These are phyloP conservation scores for Camellia granthamiana DNA, from an alignment of 148 eudicot genomes.

Conservation along the genomic window DNA sequence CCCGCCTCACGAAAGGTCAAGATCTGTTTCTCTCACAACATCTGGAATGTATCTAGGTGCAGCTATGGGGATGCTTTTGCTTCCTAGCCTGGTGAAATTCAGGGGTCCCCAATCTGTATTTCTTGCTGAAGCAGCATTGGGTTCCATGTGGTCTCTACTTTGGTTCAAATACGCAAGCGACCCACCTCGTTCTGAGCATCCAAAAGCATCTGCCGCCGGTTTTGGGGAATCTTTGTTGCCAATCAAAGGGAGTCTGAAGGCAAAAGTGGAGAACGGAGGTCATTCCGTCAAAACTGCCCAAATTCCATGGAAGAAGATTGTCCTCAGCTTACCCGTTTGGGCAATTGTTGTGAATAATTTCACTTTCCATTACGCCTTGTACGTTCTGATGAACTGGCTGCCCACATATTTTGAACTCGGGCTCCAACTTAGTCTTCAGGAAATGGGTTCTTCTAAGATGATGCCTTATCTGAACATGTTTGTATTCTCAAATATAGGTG, in stretches of 20 bases:
- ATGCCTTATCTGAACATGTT: conserved; percentile 32
- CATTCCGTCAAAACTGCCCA: conserved; percentile 31
- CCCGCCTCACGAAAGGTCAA: conserved; percentile 93
- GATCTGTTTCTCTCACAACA: conserved; percentile 90
- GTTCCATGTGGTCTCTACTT: conserved; percentile 75
- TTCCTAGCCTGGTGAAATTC: conserved; percentile 73
- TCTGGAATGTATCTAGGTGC: conserved; percentile 97
- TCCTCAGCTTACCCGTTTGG: conserved; percentile 81
- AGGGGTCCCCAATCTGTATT: conserved; percentile 48
- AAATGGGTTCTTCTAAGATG: conserved; percentile 73
- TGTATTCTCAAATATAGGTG: conserved; percentile 36
- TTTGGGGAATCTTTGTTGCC: conserved; percentile 82
- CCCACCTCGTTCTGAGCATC: conserved; percentile 45
- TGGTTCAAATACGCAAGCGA: conserved; percentile 80
- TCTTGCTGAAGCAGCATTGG: conserved; percentile 74
- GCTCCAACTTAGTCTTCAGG: conserved; percentile 84
- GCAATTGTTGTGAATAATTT: conserved; percentile 93
- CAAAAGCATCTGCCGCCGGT: conserved; percentile 88
- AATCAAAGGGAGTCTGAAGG: conserved; percentile 48
- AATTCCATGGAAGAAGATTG: conserved; percentile 80
- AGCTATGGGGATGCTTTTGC: conserved; percentile 77
- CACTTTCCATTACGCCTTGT: conserved; percentile 87
- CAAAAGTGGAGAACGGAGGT: conserved; percentile 52
- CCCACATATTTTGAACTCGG: conserved; percentile 93
- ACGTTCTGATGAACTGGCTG: conserved; percentile 95